phyloP scores from a whole-genome alignment of 805 yeast species.

The Starmerella ratchasimensis region DNA sequence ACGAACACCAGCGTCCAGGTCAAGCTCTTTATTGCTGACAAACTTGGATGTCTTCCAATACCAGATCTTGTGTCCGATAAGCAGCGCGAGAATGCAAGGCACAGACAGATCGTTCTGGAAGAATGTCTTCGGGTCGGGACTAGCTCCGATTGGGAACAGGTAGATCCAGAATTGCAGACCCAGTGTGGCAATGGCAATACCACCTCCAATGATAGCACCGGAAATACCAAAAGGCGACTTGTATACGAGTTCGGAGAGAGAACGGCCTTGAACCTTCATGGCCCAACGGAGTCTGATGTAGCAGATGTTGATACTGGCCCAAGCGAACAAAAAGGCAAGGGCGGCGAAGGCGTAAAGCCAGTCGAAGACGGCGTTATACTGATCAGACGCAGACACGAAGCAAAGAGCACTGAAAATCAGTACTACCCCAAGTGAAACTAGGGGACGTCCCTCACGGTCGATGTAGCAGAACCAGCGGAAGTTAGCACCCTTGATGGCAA shows the following conservation, averaged over 20 bases:
- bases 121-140: constrained; percentile 18
- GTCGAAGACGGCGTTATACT: constrained; percentile 20
- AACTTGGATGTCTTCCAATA: constrained; percentile 28
- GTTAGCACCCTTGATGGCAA: constrained; percentile 51
- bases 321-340: constrained; percentile 20
- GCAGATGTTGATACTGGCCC: constrained; percentile 17
- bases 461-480: constrained; percentile 50
- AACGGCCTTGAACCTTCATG: constrained; percentile 49
- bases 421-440: constrained; percentile 42
- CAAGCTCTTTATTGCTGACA: constrained; percentile 37
- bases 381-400: constrained; percentile 46
- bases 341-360: constrained; percentile 22
- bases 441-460: constrained; percentile 67
- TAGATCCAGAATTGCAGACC: constrained; percentile 76
- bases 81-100: constrained; percentile 16
- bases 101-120: constrained; percentile 37
- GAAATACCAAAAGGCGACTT: constrained; percentile 51
- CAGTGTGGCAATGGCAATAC: constrained; percentile 45
- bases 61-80: constrained; percentile 19
- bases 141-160: constrained; percentile 46
- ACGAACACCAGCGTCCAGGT: constrained; percentile 51
- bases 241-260: constrained; percentile 53
- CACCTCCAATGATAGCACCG: constrained; percentile 54
- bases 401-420: constrained; percentile 40
- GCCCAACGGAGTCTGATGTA: constrained; percentile 39